These are phyloP conservation scores for Solanum tacnaense DNA, from an alignment of 257 asterid genomes.

Conservation along the genomic window DNA sequence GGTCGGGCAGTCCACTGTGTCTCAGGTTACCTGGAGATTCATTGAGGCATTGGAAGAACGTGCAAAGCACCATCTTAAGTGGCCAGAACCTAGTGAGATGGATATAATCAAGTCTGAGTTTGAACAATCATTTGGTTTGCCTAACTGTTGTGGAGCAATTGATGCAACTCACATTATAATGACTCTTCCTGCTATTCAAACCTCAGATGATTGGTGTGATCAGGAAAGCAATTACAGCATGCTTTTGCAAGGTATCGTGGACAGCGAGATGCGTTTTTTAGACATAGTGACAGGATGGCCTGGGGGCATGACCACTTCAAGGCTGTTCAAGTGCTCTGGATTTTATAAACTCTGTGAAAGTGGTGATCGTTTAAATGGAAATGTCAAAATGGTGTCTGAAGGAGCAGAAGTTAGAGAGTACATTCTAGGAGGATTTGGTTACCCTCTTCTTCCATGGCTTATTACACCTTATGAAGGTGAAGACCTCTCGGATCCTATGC, in stretches of 20 bases:
- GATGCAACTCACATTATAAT: constrained; percentile 80
- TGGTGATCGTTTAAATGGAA: constrained; percentile 59
- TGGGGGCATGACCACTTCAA: constrained; percentile 79
- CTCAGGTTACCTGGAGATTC: constrained; percentile 96
- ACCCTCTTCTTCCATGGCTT: constrained; percentile 96
- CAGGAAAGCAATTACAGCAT: constrained; percentile 82
- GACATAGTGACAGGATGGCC: constrained; percentile 98
- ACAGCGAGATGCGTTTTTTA: constrained; percentile 51
- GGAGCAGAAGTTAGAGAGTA: constrained; percentile 59
- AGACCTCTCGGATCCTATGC: constrained; percentile 13
- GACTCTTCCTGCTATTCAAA: constrained; percentile 93
- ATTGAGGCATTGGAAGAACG: constrained; percentile 95
- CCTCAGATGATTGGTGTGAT: constrained; percentile 94
- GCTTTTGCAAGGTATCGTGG: constrained; percentile 86
- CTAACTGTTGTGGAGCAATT: constrained; percentile 94
- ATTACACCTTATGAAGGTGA: constrained; percentile 51
- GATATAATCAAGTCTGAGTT: constrained; percentile 48
- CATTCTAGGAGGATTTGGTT: constrained; percentile 61
- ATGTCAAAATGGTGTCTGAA: not conserved
- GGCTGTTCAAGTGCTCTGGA: constrained; percentile 63
- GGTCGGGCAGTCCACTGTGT: constrained; percentile 94
- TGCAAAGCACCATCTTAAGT: constrained; percentile 74
- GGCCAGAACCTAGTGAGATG: constrained; percentile 58
- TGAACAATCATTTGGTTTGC: constrained; percentile 47
- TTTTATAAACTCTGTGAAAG: constrained; percentile 67